phyloP scores from a whole-genome alignment of 192 early-diverging fungal genomes.

The Coemansia sp. region DNA sequence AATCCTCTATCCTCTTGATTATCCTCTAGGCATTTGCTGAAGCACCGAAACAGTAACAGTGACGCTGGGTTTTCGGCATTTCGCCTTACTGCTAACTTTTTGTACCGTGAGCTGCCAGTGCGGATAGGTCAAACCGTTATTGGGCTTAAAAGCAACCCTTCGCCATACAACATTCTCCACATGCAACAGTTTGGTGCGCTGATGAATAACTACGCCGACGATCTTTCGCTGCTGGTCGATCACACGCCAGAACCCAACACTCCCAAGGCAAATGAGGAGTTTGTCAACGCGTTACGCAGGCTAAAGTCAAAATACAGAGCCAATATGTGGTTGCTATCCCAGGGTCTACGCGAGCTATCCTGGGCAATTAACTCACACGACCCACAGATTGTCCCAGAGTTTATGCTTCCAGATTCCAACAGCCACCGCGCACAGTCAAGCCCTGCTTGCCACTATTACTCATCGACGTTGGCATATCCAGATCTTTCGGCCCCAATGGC shows the following conservation, averaged over 20 bases:
- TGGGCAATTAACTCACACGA: slow-evolving; percentile 43
- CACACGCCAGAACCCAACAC: slow-evolving; percentile 28
- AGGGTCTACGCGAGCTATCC: slow-evolving; percentile 49
- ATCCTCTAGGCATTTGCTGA: slow-evolving; percentile 37
- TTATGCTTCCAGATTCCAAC: slow-evolving; percentile 16
- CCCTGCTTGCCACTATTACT: slow-evolving; percentile 22
- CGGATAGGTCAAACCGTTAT: slow-evolving; percentile 59
- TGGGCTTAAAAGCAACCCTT: slow-evolving; percentile 49
- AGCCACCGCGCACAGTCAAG: not conserved
- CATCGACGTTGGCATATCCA: slow-evolving; percentile 43
- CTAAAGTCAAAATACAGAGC: slow-evolving; percentile 35
- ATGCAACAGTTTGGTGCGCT: slow-evolving; percentile 54
- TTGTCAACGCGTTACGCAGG: slow-evolving; percentile 38
- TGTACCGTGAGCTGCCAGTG: slow-evolving; percentile 60
- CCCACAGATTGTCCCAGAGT: slow-evolving; percentile 27
- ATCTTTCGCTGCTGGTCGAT: slow-evolving; percentile 50
- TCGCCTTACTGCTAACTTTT: slow-evolving; percentile 54
- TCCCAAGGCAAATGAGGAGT: slow-evolving; percentile 40
- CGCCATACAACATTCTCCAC: slow-evolving; percentile 47
- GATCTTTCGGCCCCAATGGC: slow-evolving; percentile 46
- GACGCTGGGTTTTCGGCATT: slow-evolving; percentile 43
- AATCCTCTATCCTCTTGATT: slow-evolving; percentile 4
- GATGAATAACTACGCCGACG: slow-evolving; percentile 55
- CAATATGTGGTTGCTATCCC: slow-evolving; percentile 42
- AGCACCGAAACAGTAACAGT: slow-evolving; percentile 42